A percentile compares a stretch with the other conserved stretches of the same genome.
Evolutionary conservation across 176 grass and related monocot genomes (phyloP).

Genomic region (Saccharum spontaneum): DNA sequence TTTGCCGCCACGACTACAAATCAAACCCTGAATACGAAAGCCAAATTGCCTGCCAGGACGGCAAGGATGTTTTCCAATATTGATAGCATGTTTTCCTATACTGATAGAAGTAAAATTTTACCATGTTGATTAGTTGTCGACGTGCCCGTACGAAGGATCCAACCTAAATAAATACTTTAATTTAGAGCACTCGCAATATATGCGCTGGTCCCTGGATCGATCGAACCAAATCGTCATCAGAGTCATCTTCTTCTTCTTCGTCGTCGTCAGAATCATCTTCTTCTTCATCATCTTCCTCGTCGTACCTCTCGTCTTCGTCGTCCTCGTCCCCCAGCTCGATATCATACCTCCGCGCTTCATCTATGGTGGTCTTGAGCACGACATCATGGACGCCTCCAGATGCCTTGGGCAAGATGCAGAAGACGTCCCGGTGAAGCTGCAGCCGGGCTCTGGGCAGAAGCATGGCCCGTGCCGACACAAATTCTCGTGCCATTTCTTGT

Average conservation of each 20-base stretch:
- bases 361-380: conserved; percentile 9
- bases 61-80: too few relatives aligned
- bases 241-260: background rate
- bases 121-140: too few relatives aligned
- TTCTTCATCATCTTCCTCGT: background rate
- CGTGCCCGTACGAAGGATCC: too few relatives aligned
- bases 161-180: too few relatives aligned
- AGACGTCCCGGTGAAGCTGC: conserved; percentile 3
- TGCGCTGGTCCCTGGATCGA: too few relatives aligned
- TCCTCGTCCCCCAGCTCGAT: conserved; percentile 1
- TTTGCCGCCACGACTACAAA: too few relatives aligned
- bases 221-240: background rate
- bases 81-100: too few relatives aligned
- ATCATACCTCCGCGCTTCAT: background rate
- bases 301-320: background rate
- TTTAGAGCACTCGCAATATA: too few relatives aligned
- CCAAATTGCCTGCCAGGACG: too few relatives aligned
- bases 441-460: conserved; percentile 24
- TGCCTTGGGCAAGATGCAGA: conserved; percentile 21
- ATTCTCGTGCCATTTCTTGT: conserved; percentile 1
- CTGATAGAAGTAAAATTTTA: too few relatives aligned
- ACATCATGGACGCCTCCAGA: background rate
- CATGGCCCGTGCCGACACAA: background rate
- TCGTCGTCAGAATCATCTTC: background rate
- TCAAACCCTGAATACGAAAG: too few relatives aligned